Evolutionary conservation across 139 green algal genomes (phyloP), one percentile per base, ranked within the genome.

Genomic region (Coelastrella sp.): DNA sequence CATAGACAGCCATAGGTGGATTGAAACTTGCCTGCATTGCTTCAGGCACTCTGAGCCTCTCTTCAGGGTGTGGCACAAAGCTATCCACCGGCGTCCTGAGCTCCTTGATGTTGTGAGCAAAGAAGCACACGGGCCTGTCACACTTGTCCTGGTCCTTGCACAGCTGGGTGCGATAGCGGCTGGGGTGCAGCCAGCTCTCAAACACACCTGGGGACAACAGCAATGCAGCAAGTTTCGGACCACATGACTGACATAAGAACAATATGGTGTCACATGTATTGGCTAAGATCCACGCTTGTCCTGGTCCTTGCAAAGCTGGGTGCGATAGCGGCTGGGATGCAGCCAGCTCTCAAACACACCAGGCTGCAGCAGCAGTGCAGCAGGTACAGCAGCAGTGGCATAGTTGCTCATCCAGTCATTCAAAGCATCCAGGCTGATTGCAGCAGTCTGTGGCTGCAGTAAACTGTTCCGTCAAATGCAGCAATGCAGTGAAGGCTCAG

Each of bases 171-270:
- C 97, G 92, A 90, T 98, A 98, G 84, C 95, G 94, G 22, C 93
- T 93, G 3, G 97, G 97, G 93, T 99, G 97, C 90, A 99, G 96
- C 95, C 96, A 98, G 95, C 92, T 95, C 93, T 99, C 97, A 90
- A 98, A 99, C n/a, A 99, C 96, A 71, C 97, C 83, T 88, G 75
- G 59, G 17, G 23, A 7, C 7, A 8, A 57, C n/a, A n/a, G n/a
- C n/a, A n/a, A n/a, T n/a, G n/a, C n/a, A n/a, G n/a, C n/a, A 22
- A 78, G 5, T 8, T 68, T 17, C 61, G 61, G 61, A 57, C n/a
- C 19, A 57, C 74, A 57, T 5, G 5, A 14, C 5, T 19, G 20
- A 57, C 10, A 57, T 14, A 14, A n/a, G 16, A 32, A 83, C 47
- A 5, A 83, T 32, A 16, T 8, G n/a, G n/a, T n/a, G n/a, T n/a